Percentiles rank a stretch among this genome's conserved stretches.
Evolutionary conservation across 2,329 filamentous ascomycete genomes (phyloP).

Genomic region (Hypoxylon sp.): DNA sequence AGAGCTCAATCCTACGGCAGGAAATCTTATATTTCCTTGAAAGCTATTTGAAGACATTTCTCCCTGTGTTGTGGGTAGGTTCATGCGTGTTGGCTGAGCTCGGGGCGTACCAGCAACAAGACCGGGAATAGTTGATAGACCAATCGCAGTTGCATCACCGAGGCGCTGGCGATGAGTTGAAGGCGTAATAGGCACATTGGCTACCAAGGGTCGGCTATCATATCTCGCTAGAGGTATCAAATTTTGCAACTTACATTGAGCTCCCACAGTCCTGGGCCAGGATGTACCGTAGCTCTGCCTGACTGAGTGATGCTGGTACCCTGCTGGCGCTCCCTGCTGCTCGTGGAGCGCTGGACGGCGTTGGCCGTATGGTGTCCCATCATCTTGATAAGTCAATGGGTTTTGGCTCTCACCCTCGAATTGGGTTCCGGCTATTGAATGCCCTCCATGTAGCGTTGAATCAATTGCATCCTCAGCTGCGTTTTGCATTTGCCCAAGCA

Average conservation of each 20-base stretch:
- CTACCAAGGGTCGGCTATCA: constrained; percentile 40
- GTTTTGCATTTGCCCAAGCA: constrained; percentile 69
- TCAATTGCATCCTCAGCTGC: constrained; percentile 68
- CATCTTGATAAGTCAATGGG: constrained; percentile 31
- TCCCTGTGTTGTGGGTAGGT: constrained; percentile 38
- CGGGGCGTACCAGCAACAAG: constrained; percentile 53
- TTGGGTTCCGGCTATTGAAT: constrained; percentile 40
- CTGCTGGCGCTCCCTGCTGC: constrained; percentile 22
- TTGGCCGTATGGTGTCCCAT: constrained; percentile 34
- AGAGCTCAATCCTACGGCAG: constrained; percentile 51
- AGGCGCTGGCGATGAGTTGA: constrained; percentile 55
- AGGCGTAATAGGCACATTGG: constrained; percentile 54
- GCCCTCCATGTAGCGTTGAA: constrained; percentile 56
- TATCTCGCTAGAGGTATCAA: background rate
- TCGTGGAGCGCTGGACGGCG: constrained; percentile 29
- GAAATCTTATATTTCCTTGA: constrained; percentile 40
- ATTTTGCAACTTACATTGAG: constrained; percentile 42
- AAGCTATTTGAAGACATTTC: constrained; percentile 39
- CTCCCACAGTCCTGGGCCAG: constrained; percentile 43
- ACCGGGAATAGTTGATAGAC: constrained; percentile 53
- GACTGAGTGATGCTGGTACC: constrained; percentile 32
- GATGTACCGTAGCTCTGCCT: constrained; percentile 7
- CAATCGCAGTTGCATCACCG: constrained; percentile 46
- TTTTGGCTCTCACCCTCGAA: constrained; percentile 32
- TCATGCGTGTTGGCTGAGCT: constrained; percentile 43